phyloP scores from a whole-genome alignment of 1,284 basidiomycete species.

The Pholiota adiposa region DNA sequence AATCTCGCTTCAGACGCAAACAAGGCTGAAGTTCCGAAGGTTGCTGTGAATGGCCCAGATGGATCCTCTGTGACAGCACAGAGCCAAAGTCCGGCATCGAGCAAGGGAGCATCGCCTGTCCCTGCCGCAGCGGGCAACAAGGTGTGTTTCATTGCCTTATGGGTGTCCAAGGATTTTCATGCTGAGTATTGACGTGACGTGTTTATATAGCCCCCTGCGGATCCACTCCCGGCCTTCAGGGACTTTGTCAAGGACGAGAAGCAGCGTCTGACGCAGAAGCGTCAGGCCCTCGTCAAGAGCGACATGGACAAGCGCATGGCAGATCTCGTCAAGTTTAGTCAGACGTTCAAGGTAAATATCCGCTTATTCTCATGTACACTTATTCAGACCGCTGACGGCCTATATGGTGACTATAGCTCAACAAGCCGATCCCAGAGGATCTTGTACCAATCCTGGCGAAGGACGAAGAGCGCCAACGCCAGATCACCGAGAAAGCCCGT shows the following conservation, averaged over 20 bases:
- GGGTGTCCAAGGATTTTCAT: too few species aligned
- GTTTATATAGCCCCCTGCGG: conserved; percentile 57
- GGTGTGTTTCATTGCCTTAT: conserved; percentile 28
- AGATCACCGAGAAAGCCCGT: conserved; percentile 77
- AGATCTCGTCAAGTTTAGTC: conserved; percentile 91
- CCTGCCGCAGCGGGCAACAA: conserved; percentile 39
- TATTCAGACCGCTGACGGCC: too few species aligned
- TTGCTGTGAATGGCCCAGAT: conserved; percentile 74
- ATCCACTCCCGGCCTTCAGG: conserved; percentile 80
- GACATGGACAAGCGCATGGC: conserved; percentile 94
- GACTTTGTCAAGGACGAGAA: conserved; percentile 91
- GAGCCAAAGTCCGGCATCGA: conserved; percentile 44
- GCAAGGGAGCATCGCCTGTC: conserved; percentile 64
- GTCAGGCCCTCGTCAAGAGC: conserved; percentile 87
- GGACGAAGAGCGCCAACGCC: conserved; percentile 85
- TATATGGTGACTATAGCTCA: too few species aligned
- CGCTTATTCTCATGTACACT: too few species aligned
- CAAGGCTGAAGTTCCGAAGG: conserved; percentile 53
- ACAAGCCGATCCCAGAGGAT: conserved; percentile 93
- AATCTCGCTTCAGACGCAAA: conserved; percentile 45
- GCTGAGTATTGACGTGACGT: conserved; percentile 9
- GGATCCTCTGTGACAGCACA: conserved; percentile 46
- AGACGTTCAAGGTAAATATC: conserved; percentile 84
- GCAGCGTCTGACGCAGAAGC: conserved; percentile 87
- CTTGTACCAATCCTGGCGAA: conserved; percentile 92